Percentiles rank a stretch among this genome's conserved stretches.
Evolutionary conservation across 768 basidiomycete genomes (phyloP).

Genomic region (Russula foetens): DNA sequence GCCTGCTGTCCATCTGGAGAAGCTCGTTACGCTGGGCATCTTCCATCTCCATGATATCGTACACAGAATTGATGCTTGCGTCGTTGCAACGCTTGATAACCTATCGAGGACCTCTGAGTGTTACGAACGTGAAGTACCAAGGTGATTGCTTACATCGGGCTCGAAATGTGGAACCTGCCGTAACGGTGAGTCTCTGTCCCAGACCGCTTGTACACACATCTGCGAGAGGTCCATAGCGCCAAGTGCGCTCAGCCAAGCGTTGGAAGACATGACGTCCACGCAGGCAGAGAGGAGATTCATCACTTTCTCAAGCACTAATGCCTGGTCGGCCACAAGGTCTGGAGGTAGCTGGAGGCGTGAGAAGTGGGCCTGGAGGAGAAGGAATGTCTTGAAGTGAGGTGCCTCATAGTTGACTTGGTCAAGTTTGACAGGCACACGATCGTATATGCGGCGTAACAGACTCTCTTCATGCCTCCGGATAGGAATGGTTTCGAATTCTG

Average conservation of each 20-base stretch:
- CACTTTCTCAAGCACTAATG: constrained; percentile 80
- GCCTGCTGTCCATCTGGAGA: constrained; percentile 73
- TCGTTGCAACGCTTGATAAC: constrained; percentile 79
- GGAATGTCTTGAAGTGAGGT: constrained; percentile 97
- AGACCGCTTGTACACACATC: constrained; percentile 97
- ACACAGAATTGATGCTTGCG: constrained; percentile 79
- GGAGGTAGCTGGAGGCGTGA: constrained; percentile 86
- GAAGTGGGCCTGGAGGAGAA: constrained; percentile 95
- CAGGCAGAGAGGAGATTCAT: constrained; percentile 88
- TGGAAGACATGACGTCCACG: constrained; percentile 97
- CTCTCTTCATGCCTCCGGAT: constrained; percentile 91
- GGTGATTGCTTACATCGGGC: constrained; percentile 48
- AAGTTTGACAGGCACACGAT: constrained; percentile 94
- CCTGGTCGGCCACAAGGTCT: constrained; percentile 90
- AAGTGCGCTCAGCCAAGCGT: constrained; percentile 88
- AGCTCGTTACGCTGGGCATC: constrained; percentile 79
- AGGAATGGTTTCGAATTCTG: constrained; percentile 91
- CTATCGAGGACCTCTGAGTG: constrained; percentile 28
- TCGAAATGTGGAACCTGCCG: constrained; percentile 98
- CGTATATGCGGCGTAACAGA: constrained; percentile 83
- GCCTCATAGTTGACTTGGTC: constrained; percentile 79
- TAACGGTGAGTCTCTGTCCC: constrained; percentile 94
- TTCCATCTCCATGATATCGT: constrained; percentile 98
- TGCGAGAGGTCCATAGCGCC: constrained; percentile 98
- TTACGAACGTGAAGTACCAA: background rate